phyloP scores from a whole-genome alignment of 192 early-diverging fungal species.

The Entophlyctis helioformis region DNA sequence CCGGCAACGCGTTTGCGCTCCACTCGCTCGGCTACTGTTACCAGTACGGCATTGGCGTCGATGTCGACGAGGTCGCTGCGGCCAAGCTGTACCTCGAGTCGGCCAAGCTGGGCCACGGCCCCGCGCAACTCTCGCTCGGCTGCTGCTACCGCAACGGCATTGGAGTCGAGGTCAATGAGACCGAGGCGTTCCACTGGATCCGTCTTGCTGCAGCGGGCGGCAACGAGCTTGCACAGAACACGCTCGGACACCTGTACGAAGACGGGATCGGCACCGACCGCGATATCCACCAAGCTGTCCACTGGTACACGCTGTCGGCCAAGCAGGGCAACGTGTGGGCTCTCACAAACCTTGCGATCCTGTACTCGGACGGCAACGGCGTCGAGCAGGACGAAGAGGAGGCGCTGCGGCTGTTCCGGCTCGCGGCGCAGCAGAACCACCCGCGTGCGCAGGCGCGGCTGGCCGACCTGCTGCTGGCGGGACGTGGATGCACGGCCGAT shows the following conservation, averaged over 20 bases:
- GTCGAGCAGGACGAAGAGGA: conserved; percentile 37
- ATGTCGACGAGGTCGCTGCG: conserved; percentile 45
- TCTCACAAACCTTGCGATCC: conserved; percentile 33
- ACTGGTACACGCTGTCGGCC: conserved; percentile 64
- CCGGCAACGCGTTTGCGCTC: conserved; percentile 55
- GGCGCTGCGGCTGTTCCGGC: conserved; percentile 53
- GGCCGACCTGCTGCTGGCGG: conserved; percentile 18
- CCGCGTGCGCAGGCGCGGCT: conserved; percentile 31
- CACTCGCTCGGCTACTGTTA: conserved; percentile 76
- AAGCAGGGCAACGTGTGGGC: conserved; percentile 59
- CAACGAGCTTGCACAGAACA: conserved; percentile 65
- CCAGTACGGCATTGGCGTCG: conserved; percentile 60
- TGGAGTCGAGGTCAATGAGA: conserved; percentile 50
- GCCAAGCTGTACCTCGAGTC: conserved; percentile 31
- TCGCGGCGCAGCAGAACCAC: conserved; percentile 46
- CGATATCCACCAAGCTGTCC: conserved; percentile 46
- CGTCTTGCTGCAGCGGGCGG: conserved; percentile 44
- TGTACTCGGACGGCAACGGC: conserved; percentile 46
- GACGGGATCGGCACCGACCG: conserved; percentile 58
- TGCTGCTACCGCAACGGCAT: conserved; percentile 72
- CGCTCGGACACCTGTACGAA: conserved; percentile 71
- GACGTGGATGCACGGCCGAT: conserved; percentile 15
- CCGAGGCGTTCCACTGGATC: conserved; percentile 64
- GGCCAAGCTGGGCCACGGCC: conserved; percentile 36
- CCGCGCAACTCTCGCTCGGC: conserved; percentile 58